Percentiles rank a stretch among this genome's conserved stretches.
These are phyloP conservation scores for Phytophthora multivora DNA, from an alignment of 352 stramenopile species.

Conservation along the genomic window DNA sequence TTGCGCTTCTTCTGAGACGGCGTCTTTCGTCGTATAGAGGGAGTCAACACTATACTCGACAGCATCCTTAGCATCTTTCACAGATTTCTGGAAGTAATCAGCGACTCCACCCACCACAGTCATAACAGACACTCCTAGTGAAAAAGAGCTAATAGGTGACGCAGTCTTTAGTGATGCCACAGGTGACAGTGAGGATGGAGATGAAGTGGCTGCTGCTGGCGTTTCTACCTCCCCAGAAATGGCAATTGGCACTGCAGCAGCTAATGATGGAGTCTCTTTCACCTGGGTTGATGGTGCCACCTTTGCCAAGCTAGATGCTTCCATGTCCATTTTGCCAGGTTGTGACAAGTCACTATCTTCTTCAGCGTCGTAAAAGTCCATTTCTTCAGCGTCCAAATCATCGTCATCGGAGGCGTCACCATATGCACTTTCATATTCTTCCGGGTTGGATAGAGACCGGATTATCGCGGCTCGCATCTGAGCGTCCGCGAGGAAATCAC, in stretches of 20 bases:
- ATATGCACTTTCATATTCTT: slow-evolving; percentile 46
- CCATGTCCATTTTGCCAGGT: slow-evolving; percentile 3
- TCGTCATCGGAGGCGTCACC: slow-evolving; percentile 59
- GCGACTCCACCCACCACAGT: slow-evolving; percentile 72
- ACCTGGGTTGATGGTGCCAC: background rate
- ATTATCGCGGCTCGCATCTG: slow-evolving; percentile 82
- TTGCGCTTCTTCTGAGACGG: slow-evolving; percentile 69
- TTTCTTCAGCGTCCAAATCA: slow-evolving; percentile 47
- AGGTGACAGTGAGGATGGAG: slow-evolving; percentile 21
- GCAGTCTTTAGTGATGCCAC: slow-evolving; percentile 18
- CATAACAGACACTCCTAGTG: slow-evolving; percentile 64
- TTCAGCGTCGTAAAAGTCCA: slow-evolving; percentile 37
- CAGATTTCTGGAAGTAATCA: slow-evolving; percentile 72
- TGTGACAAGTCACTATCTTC: slow-evolving; percentile 21
- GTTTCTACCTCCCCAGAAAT: slow-evolving; percentile 12
- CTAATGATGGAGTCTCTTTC: background rate
- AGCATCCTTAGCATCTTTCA: slow-evolving; percentile 75
- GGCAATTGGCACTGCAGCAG: slow-evolving; percentile 2
- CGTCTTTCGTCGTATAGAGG: slow-evolving; percentile 74
- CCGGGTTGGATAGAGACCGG: slow-evolving; percentile 65
- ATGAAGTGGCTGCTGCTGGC: background rate
- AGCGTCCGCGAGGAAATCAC: slow-evolving; percentile 76
- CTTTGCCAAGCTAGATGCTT: background rate
- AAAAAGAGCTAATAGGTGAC: slow-evolving; percentile 48
- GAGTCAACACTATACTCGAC: slow-evolving; percentile 78